phyloP scores from a whole-genome alignment of 345 rosid genomes.

The Tarenaya hassleriana region DNA sequence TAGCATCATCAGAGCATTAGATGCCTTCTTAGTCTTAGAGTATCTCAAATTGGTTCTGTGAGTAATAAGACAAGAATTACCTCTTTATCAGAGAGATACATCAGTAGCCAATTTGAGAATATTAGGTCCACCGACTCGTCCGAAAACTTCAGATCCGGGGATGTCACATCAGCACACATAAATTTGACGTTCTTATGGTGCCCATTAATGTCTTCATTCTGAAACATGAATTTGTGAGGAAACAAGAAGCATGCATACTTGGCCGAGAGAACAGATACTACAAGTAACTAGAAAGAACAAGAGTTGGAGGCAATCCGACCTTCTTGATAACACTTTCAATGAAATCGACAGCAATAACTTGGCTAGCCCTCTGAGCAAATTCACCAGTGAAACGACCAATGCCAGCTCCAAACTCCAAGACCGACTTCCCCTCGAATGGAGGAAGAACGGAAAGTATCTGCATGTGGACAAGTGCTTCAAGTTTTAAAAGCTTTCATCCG shows the following conservation, averaged over 20 bases:
- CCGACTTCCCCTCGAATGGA: slow-evolving; percentile 55
- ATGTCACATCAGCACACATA: slow-evolving; percentile 85
- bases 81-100: slow-evolving; percentile 95
- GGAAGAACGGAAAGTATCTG: slow-evolving; percentile 90
- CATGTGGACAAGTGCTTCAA: slow-evolving; percentile 9
- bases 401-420: slow-evolving; percentile 93
- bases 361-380: slow-evolving; percentile 72
- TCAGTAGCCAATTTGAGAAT: slow-evolving; percentile 92
- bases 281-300: slow-evolving; percentile 15
- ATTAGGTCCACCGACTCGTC: slow-evolving; percentile 69
- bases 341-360: slow-evolving; percentile 76
- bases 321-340: slow-evolving; percentile 76
- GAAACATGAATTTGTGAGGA: slow-evolving; percentile 23
- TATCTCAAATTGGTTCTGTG: not conserved
- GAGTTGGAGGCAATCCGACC: slow-evolving; percentile 35
- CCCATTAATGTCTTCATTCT: slow-evolving; percentile 73
- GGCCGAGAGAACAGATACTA: not conserved
- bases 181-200: slow-evolving; percentile 76
- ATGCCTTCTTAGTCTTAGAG: not conserved
- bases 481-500: not conserved
- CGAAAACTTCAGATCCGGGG: slow-evolving; percentile 52
- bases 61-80: slow-evolving; percentile 28
- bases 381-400: slow-evolving; percentile 92
- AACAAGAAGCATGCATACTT: slow-evolving; percentile 8
- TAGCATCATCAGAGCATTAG: not conserved